Base-by-base conservation (phyloP, 1,284 basidiomycete genomes). In the Phaffia rhodozyma region DNA sequence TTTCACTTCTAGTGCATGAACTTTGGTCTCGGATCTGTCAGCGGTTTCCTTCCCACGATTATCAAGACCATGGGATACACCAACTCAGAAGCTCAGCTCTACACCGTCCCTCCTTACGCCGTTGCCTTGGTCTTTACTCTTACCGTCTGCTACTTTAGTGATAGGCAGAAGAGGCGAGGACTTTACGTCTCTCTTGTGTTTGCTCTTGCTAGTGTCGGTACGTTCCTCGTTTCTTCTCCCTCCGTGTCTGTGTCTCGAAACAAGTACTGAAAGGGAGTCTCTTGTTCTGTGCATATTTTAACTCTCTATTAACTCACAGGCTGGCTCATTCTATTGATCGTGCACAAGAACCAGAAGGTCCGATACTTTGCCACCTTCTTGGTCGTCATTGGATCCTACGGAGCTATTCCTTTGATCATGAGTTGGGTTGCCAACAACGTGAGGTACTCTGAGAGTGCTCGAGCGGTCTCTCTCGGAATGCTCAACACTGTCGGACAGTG, bases 21-120 rank as follows among this genome's bases (percentile, higher is more conserved):
- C 73, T 82, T 84, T 61, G 84, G 85, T 1, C 78, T 91, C 1
- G 86, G 86, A 11, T 86, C 85, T 2, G 85, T 88, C 54, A 84
- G 85, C 2, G 90, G 87, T 0, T 92, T 91, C 76, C 76, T 91
- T 29, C 89, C 89, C 0, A 91, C 89, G 0, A 89, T 91, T 70
- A 83, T 90, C 67, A 81, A 79, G 32, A 75, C 72, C 16, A 70
- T 82, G 23, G 81, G 81, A 3, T 80, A 79, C 70, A 73, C 72
- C 30, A 73, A 74, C 47, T 76, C 80, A 11, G 67, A 72, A 38
- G 80, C 81, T 1, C 82, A 84, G 70, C 76, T 84, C n/a, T 79
- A 80, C 74, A 81, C 89, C 0, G 87, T 91, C 7, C 89, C 89
- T 3, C 88, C 89, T 21, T 90, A 90, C 69, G 86, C 83, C 2